Evolutionary conservation across 2,329 filamentous ascomycete species (phyloP).

Genomic region (Eurotiales sp.): DNA sequence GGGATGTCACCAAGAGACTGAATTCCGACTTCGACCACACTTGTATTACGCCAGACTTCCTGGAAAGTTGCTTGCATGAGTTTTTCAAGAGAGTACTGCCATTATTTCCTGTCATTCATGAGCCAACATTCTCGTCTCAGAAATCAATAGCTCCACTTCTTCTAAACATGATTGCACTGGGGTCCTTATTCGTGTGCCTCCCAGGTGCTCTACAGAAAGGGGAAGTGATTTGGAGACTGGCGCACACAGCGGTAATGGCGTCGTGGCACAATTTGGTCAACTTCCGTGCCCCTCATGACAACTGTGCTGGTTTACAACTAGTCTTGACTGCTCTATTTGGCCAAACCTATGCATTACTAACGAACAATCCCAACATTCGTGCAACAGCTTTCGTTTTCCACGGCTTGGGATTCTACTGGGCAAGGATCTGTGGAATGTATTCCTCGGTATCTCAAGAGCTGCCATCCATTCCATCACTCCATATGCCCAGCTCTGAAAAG

Average conservation of each 20-base stretch:
- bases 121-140: constrained; percentile 43
- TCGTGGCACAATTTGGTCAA: constrained; percentile 46
- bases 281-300: constrained; percentile 40
- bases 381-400: constrained; percentile 45
- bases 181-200: constrained; percentile 44
- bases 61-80: constrained; percentile 47
- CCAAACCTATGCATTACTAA: constrained; percentile 43
- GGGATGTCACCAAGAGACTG: constrained; percentile 37
- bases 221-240: constrained; percentile 43
- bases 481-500: constrained; percentile 33
- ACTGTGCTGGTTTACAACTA: constrained; percentile 43
- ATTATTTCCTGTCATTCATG: constrained; percentile 44
- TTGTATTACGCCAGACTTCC: constrained; percentile 44
- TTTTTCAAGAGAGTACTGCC: constrained; percentile 46
- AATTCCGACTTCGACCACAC: constrained; percentile 43
- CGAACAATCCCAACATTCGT: constrained; percentile 36
- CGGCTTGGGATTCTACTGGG: constrained; percentile 44
- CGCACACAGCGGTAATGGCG: constrained; percentile 44
- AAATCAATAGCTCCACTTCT: constrained; percentile 43
- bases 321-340: constrained; percentile 43
- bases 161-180: constrained; percentile 45
- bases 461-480: constrained; percentile 31
- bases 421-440: constrained; percentile 43
- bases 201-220: constrained; percentile 43
- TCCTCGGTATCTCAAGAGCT: constrained; percentile 30